phyloP scores from a whole-genome alignment of 441 rosid genomes.

The Bruguiera hainesii region DNA sequence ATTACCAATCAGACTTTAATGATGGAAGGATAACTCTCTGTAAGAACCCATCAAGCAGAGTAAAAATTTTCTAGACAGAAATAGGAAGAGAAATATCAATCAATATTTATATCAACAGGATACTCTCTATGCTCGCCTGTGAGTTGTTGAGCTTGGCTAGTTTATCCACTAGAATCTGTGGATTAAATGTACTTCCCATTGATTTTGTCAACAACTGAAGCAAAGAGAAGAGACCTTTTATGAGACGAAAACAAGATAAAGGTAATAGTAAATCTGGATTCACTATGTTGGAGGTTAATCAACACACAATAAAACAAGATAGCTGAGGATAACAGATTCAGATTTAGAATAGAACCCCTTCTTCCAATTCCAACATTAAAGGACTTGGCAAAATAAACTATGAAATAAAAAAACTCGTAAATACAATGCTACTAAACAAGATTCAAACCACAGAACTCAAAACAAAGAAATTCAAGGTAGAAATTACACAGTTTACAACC shows the following conservation, averaged over 20 bases:
- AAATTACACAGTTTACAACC: neutral
- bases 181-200: conserved; percentile 88
- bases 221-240: conserved; percentile 19
- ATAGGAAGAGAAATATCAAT: conserved; percentile 8
- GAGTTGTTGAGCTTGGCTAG: conserved; percentile 86
- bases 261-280: too few species aligned
- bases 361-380: conserved; percentile 1
- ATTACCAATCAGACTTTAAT: neutral
- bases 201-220: conserved; percentile 24
- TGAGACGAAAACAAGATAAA: conserved; percentile 6
- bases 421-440: neutral
- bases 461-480: neutral
- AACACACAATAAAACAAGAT: neutral
- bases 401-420: neutral
- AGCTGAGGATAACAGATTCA: neutral
- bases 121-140: conserved; percentile 99
- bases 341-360: neutral
- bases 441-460: neutral
- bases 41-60: neutral
- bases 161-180: conserved; percentile 90
- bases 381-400: neutral
- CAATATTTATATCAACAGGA: conserved; percentile 42
- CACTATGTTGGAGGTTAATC: neutral
- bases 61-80: neutral
- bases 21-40: neutral